phyloP scores from a whole-genome alignment of 164 flowering plant species.

The Stephania cephalantha region DNA sequence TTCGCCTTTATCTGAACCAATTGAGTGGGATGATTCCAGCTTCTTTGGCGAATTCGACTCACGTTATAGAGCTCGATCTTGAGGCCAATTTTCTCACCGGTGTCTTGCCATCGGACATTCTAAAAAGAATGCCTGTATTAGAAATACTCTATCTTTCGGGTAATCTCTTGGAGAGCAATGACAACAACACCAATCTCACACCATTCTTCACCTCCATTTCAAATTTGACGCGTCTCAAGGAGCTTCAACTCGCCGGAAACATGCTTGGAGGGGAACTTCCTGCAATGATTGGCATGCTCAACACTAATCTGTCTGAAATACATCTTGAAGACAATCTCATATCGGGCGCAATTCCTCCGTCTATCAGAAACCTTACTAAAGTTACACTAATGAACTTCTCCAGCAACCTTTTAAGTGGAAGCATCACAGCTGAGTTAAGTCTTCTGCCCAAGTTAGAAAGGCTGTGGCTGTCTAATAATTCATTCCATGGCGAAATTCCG shows the following conservation, averaged over 20 bases:
- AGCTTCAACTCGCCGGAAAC: conserved; percentile 17
- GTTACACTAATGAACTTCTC: conserved; percentile 18
- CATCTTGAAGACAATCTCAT: conserved; percentile 17
- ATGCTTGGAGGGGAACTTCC: conserved; percentile 20
- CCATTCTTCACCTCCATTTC: conserved; percentile 19
- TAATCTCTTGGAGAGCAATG: conserved; percentile 15
- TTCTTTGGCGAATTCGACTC: conserved; percentile 16
- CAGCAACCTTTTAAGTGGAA: conserved; percentile 17
- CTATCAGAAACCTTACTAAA: conserved; percentile 13
- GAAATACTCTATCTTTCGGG: conserved; percentile 19
- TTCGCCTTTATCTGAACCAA: conserved; percentile 19
- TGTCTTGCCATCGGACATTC: conserved; percentile 15
- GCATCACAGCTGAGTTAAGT: conserved; percentile 17
- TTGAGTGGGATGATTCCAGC: conserved; percentile 18
- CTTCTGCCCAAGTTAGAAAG: conserved; percentile 20
- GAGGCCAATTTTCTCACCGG: conserved; percentile 18
- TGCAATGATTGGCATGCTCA: conserved; percentile 2
- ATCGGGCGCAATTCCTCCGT: conserved; percentile 15
- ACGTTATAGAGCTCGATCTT: conserved; percentile 16
- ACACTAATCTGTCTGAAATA: conserved; percentile 16
- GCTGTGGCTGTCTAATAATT: conserved; percentile 23
- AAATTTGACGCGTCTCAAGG: conserved; percentile 19
- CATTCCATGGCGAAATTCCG: conserved; percentile 24
- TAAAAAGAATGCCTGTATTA: conserved; percentile 15
- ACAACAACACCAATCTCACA: conserved; percentile 15